Base-by-base conservation (phyloP, 441 rosid species). In the Populus hybrid region DNA sequence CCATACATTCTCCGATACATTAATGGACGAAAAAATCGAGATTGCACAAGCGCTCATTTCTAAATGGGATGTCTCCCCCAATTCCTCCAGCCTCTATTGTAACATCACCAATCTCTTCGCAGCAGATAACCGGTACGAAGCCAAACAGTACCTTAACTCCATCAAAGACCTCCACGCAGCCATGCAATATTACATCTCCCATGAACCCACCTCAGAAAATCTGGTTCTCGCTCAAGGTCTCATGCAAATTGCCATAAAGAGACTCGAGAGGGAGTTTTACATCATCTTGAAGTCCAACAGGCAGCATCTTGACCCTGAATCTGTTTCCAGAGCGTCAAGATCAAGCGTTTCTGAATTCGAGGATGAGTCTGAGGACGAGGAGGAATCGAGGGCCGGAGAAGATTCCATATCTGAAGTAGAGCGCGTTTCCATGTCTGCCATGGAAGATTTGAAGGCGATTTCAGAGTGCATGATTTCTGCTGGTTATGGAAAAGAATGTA, bases 401-500 rank as follows among this genome's bases (percentile, higher is more conserved):
- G 88, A 82, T 1, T 40, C 82, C 0, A 61, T 82, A 7, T 80
- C 88, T 0, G 88, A 81, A 12, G 75, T 77, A 21, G 80, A 85
- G 80, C 84, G 82, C 40, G 78, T 42, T 45, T 87, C 88, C 8
- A n/a, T 77, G 33, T 76, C 83, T 6, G 89, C 80, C 2, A 73
- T 92, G 77, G 79, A 81, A 18, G 96, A 93, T 78, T 77, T 93
- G 77, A 92, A 87, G 69, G 75, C 84, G 35, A 93, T 93, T 21
- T 91, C 94, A 0, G 92, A 87, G 24, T 89, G 93, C 80, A 91
- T 95, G 98, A 91, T 92, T 11, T 76, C 85, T 0, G 74, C 86
- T 3, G 99, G 99, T 0, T 91, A 91, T 74, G 87, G 78, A 1
- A 92, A 87, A 71, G 97, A 95, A 74, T 95, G 99, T 45, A 81